Evolutionary conservation across 2,329 filamentous ascomycete genomes (phyloP).

Genomic region (Diaporthe nobilis): DNA sequence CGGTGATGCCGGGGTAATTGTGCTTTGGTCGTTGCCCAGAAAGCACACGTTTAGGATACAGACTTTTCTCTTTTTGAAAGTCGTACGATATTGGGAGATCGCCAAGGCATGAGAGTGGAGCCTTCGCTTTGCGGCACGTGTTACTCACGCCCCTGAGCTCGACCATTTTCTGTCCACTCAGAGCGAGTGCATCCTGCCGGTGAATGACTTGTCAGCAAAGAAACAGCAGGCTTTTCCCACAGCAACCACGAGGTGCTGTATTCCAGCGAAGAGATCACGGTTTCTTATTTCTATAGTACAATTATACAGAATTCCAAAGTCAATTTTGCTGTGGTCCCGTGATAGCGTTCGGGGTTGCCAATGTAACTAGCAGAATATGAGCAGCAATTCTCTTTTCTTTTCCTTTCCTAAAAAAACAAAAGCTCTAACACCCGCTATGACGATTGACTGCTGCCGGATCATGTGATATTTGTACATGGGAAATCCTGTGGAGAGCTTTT

Average conservation of each 20-base stretch:
- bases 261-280: no score
- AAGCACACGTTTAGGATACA: neutral
- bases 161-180: constrained; percentile 14
- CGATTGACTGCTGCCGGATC: no score
- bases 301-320: no score
- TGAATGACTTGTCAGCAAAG: constrained; percentile 19
- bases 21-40: neutral
- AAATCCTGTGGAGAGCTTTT: no score
- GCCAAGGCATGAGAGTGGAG: constrained; percentile 18
- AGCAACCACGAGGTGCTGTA: neutral
- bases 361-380: no score
- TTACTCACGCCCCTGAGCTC: constrained; percentile 1
- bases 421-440: neutral
- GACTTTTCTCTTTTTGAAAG: constrained; percentile 30
- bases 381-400: no score
- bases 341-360: no score
- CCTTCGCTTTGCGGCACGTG: neutral
- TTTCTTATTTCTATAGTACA: neutral
- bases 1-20: neutral
- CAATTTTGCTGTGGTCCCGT: no score
- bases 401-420: neutral
- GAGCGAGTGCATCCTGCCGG: neutral
- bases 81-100: constrained; percentile 22
- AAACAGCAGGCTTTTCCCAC: neutral
- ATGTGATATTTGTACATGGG: no score